Base-by-base conservation (phyloP, 2,329 filamentous ascomycete species). In the Sclerotinia borealis region DNA sequence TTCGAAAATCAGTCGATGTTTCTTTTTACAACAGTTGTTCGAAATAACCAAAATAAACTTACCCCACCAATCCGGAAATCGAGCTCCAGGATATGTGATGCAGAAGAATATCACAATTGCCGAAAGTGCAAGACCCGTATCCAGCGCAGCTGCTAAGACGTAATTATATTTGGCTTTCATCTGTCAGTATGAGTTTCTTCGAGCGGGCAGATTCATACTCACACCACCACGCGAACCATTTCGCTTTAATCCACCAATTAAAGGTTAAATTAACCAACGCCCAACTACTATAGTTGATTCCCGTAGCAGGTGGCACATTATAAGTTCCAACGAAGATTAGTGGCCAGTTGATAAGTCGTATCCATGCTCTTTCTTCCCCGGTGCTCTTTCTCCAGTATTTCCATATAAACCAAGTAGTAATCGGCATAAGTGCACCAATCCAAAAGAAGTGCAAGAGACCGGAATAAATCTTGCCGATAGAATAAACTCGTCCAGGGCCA, bases 141-240 rank as follows among this genome's bases (percentile, higher is more conserved):
- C 89, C 27, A 92, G 78, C 1, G 85, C 88, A 0, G 88, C 88
- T 27, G 88, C 90, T 0, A 87, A 84, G 72, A 91, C 81, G 72
- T 91, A 92, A 77, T 92, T 91, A 77, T 90, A 91, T 74, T 88
- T 85, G 74, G 89, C 78, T 88, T 87, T 90, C 19, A 81, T 81
- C 89, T 81, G 72, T 67, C 31, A 67, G 63, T 36, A 43, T 34
- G 17, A 17, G 8, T 2, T 89, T 91, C 76, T 88, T 90, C 63
- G 91, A 81, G 0, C 86, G 86, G 0, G 86, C 87, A 2, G 88
- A n/a, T 31, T 52, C 1, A 70, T 89, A 80, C 71, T 80, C 79
- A 63, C 64, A 68, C 89, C 89, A 92, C 89, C 89, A 92, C 34
- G 77, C 81, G 66, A 85, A 85, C 73, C 84, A 81, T 17, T 81